phyloP scores from a whole-genome alignment of 352 stramenopile species.

The Phytophthora multivora region DNA sequence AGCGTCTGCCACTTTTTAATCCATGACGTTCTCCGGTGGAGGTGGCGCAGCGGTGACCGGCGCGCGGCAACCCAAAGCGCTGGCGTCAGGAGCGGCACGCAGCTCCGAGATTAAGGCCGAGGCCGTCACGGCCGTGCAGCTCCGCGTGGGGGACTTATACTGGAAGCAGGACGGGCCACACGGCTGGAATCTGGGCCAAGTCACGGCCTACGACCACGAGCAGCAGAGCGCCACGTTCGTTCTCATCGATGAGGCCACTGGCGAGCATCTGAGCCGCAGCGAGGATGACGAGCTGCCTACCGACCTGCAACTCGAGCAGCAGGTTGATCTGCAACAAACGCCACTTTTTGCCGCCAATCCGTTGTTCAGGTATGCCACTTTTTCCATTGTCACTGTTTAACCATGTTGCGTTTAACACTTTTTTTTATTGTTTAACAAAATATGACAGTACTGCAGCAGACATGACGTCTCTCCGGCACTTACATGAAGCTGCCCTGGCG shows the following conservation, averaged over 20 bases:
- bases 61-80: constrained; percentile 14
- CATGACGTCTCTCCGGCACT: constrained; percentile 84
- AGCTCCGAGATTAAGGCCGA: constrained; percentile 24
- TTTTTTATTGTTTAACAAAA: neutral
- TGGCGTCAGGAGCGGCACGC: neutral
- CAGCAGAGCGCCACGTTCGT: constrained; percentile 51
- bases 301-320: constrained; percentile 28
- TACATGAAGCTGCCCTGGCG: constrained; percentile 85
- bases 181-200: constrained; percentile 73
- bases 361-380: constrained; percentile 49
- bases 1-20: neutral
- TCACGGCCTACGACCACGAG: constrained; percentile 49
- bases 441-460: constrained; percentile 60
- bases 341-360: constrained; percentile 77
- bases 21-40: constrained; percentile 23
- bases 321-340: constrained; percentile 50
- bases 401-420: constrained; percentile 7
- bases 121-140: constrained; percentile 14
- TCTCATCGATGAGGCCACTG: constrained; percentile 67
- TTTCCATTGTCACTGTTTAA: constrained; percentile 12
- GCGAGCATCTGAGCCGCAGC: constrained; percentile 38
- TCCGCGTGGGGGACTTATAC: constrained; percentile 81
- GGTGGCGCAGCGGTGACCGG: neutral
- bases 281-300: constrained; percentile 11
- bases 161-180: constrained; percentile 74